Conservation (phyloP, 208 protist genomes). For the Leishmania braziliensis region DNA sequence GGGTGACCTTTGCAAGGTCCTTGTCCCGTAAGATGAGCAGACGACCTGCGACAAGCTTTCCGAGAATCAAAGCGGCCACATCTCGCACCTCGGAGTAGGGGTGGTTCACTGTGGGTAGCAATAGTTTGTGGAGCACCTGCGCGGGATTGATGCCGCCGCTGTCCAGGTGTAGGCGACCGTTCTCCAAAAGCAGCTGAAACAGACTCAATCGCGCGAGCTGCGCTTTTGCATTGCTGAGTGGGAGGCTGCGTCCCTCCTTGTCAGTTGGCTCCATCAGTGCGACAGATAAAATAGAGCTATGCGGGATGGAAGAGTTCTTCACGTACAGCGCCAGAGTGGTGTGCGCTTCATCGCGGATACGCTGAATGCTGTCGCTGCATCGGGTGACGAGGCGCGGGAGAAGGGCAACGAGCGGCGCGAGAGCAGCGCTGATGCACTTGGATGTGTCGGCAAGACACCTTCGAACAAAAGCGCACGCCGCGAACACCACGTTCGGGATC, state of each 20-base stretch:
- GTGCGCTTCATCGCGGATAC: constrained; percentile 73
- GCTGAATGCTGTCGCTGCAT: constrained; percentile 67
- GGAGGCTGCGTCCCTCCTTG: constrained; percentile 66
- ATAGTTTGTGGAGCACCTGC: constrained; percentile 55
- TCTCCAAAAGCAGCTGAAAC: constrained; percentile 44
- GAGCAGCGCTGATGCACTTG: constrained; percentile 40
- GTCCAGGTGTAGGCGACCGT: constrained; percentile 21
- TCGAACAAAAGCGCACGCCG: constrained; percentile 69
- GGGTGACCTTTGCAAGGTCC: constrained; percentile 61
- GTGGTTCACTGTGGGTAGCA: constrained; percentile 82
- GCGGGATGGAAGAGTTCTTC: constrained; percentile 35
- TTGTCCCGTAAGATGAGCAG: constrained; percentile 47
- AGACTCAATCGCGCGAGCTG: constrained; percentile 70
- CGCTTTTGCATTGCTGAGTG: constrained; percentile 48
- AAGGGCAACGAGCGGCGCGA: constrained; percentile 54
- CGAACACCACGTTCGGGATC: constrained; percentile 79
- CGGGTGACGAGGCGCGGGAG: constrained; percentile 77
- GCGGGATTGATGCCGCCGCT: constrained; percentile 11
- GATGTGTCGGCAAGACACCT: constrained; percentile 54
- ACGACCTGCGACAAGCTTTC: constrained; percentile 34
- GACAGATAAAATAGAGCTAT: constrained; percentile 41
- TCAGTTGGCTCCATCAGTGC: constrained; percentile 74
- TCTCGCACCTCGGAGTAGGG: constrained; percentile 82
- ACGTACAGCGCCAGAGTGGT: constrained; percentile 67
- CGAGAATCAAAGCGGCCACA: constrained; percentile 46